Evolutionary conservation across 2,329 filamentous ascomycete genomes (phyloP), one percentile per base, ranked within the genome.

Genomic region (Verticillium nubilum): DNA sequence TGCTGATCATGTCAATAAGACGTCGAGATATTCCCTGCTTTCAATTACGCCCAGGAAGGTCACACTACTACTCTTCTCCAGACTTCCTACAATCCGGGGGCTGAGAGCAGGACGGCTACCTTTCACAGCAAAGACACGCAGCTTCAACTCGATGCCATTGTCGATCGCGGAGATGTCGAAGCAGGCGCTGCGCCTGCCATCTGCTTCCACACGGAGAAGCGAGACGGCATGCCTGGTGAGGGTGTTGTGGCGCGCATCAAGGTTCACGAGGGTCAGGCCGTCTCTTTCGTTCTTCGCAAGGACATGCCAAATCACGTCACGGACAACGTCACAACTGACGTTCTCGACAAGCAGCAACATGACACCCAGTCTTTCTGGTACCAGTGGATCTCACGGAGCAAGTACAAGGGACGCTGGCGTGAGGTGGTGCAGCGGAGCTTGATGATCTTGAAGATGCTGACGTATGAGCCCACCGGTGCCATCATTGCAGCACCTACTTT

Each of bases 401-500:
- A 80, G 64, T 92, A 91, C 71, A 85, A 84, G 60, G 89, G 89
- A 5, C 82, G 86, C 33, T 92, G 89, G 83, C 80, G 87, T 58
- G 88, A 92, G 70, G 85, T 89, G 2, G 87, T 92, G 5, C 79
- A 80, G 27, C 80, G 89, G 59, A 91, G 88, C 67, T 74, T 92
- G 56, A 83, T 92, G 77, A 85, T 91, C 58, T 73, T 92, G 52
- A 92, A 92, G 72, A 79, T 92, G 73, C 78, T 92, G 66, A 92
- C 89, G 0, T 92, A 87, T 66, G 89, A 92, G 67, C 89, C 89
- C 0, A 92, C 89, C 0, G 89, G 90, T 2, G 90, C 89, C 9
- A 92, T 92, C 56, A 81, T 92, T 33, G 90, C 89, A 1, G 83
- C 89, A 1, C 89, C 90, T 0, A 92, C 89, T 0, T 93, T 92